Conservation (phyloP, 2,329 filamentous ascomycete species). For the Acephala macrosclerotiorum region DNA sequence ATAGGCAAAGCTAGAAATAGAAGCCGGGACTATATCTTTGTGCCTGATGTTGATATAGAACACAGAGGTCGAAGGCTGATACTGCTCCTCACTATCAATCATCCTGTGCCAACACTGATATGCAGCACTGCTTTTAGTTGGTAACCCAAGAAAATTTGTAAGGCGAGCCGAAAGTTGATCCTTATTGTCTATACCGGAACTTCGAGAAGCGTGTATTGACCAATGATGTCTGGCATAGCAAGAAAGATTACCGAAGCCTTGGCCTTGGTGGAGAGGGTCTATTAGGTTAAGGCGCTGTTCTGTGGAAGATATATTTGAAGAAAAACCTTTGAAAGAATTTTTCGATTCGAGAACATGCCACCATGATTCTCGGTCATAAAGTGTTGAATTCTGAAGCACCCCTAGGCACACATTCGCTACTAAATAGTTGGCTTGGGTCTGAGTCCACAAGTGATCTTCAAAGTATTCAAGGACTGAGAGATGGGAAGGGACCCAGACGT, state of each 20-base stretch:
- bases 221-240: conserved; percentile 15
- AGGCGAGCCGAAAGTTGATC: conserved; percentile 1
- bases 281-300: background rate
- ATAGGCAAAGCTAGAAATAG: conserved; percentile 9
- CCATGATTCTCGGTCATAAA: conserved; percentile 2
- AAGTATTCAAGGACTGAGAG: conserved; percentile 42
- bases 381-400: conserved; percentile 13
- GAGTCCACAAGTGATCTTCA: conserved; percentile 34
- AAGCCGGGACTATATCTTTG: background rate
- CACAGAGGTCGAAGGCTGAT: background rate
- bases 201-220: conserved; percentile 11
- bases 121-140: conserved; percentile 17
- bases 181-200: background rate
- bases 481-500: conserved; percentile 38
- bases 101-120: conserved; percentile 21
- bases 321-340: too few species aligned
- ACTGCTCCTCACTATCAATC: background rate
- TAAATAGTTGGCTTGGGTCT: conserved; percentile 13
- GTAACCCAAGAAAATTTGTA: conserved; percentile 19
- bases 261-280: conserved; percentile 3
- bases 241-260: background rate
- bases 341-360: background rate
- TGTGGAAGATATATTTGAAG: background rate
- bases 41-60: background rate
- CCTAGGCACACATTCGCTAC: conserved; percentile 9